Evolutionary conservation across 2,329 filamentous ascomycete genomes (phyloP).

Genomic region (Paramyrothecium roridum): DNA sequence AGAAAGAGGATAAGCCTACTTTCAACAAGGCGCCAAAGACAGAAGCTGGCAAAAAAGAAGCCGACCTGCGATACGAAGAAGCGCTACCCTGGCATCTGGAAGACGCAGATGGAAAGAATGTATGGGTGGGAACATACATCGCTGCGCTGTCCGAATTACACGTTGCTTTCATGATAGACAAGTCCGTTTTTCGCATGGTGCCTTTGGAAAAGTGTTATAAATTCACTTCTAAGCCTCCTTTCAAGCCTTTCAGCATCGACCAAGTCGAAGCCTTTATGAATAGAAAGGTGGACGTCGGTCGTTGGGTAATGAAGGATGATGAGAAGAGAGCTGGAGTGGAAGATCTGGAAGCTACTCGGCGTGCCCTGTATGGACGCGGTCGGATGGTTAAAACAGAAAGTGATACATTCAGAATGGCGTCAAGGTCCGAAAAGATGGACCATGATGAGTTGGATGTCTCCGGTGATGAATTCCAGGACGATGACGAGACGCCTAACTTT

Average conservation of each 20-base stretch:
- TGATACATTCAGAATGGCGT: conserved; percentile 58
- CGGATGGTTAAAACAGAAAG: conserved; percentile 67
- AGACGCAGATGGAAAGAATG: conserved; percentile 92
- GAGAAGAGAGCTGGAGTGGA: conserved; percentile 54
- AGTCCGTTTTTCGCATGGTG: conserved; percentile 74
- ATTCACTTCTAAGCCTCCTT: conserved; percentile 76
- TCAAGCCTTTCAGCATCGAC: conserved; percentile 74
- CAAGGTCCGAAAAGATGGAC: conserved; percentile 62
- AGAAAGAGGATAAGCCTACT: conserved; percentile 81
- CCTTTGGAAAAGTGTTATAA: conserved; percentile 96
- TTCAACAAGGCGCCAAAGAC: conserved; percentile 77
- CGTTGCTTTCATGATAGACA: conserved; percentile 72
- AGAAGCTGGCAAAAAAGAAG: conserved; percentile 76
- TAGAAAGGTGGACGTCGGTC: conserved; percentile 70
- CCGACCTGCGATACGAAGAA: conserved; percentile 83
- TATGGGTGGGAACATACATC: conserved; percentile 90
- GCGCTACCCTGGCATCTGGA: conserved; percentile 95
- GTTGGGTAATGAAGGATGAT: conserved; percentile 75
- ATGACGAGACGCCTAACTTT: conserved; percentile 75
- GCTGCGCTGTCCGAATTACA: conserved; percentile 83
- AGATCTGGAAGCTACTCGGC: conserved; percentile 58
- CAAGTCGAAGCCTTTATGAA: conserved; percentile 82
- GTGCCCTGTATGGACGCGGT: conserved; percentile 47
- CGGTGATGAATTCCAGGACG: conserved; percentile 78
- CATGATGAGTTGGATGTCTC: conserved; percentile 68